Evolutionary conservation across 352 stramenopile species (phyloP).

Genomic region (Achlya hypogyna): DNA sequence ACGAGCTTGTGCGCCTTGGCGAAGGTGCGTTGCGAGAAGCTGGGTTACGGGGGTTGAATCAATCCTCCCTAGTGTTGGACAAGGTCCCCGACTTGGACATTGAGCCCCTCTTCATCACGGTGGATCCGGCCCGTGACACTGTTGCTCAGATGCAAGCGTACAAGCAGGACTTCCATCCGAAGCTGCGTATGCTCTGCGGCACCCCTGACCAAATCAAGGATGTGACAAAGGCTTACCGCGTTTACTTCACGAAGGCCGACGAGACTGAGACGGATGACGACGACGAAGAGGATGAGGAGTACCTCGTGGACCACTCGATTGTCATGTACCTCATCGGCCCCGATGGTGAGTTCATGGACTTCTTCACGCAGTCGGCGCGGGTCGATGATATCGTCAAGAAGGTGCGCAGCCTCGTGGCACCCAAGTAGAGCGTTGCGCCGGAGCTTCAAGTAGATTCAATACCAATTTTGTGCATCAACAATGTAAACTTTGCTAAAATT

Average conservation of each 20-base stretch:
- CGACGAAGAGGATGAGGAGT: conserved; percentile 94
- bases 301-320: conserved; percentile 99
- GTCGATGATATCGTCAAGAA: conserved; percentile 92
- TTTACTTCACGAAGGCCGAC: conserved; percentile 97
- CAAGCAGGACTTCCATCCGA: conserved; percentile 85
- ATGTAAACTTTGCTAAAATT: too few species aligned
- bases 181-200: conserved; percentile 86
- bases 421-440: not conserved
- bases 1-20: conserved; percentile 97
- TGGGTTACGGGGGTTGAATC: conserved; percentile 63
- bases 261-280: conserved; percentile 84
- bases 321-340: conserved; percentile 97
- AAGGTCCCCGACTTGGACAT: conserved; percentile 29
- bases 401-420: conserved; percentile 49
- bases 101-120: conserved; percentile 95
- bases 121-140: conserved; percentile 96
- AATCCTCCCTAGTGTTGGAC: conserved; percentile 40
- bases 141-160: conserved; percentile 94
- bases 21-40: conserved; percentile 52
- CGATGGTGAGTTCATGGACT: conserved; percentile 96
- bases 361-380: conserved; percentile 97
- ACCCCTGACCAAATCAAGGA: conserved; percentile 92
- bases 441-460: not conserved
- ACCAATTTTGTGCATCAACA: too few species aligned
- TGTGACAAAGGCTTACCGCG: conserved; percentile 97